Percentiles rank a stretch among this genome's conserved stretches.
Conservation (phyloP, 2,329 filamentous ascomycete species). For the Botrytis pseudocinerea region DNA sequence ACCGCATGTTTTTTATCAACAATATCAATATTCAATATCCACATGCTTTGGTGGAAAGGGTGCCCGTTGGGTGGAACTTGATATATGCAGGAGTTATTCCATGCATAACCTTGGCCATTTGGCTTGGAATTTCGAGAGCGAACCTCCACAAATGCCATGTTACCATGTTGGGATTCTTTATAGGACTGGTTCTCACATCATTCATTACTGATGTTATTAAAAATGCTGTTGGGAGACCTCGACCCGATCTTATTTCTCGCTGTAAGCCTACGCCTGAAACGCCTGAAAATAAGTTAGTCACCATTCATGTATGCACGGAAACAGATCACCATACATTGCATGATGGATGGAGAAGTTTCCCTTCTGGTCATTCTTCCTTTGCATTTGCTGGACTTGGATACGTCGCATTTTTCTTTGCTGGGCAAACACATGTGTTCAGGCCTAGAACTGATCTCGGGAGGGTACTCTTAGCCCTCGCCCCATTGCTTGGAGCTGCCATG, state of each 20-base stretch:
- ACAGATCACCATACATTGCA: constrained; percentile 68
- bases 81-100: constrained; percentile 77
- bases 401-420: constrained; percentile 67
- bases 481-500: constrained; percentile 62
- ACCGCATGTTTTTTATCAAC: constrained; percentile 90
- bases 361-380: constrained; percentile 77
- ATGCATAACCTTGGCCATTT: constrained; percentile 62
- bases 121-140: constrained; percentile 63
- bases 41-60: constrained; percentile 79
- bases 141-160: constrained; percentile 80
- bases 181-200: constrained; percentile 72
- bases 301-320: constrained; percentile 71
- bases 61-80: constrained; percentile 64
- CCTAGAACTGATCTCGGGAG: constrained; percentile 52
- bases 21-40: constrained; percentile 84
- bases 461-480: constrained; percentile 57
- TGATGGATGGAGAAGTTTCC: constrained; percentile 83
- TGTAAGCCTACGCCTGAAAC: constrained; percentile 67
- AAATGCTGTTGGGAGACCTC: constrained; percentile 67
- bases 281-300: constrained; percentile 55
- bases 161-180: constrained; percentile 76
- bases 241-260: constrained; percentile 84
- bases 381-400: constrained; percentile 79
- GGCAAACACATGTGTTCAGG: constrained; percentile 60
- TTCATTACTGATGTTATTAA: constrained; percentile 92